Percentiles rank a stretch among this genome's conserved stretches.
phyloP scores from a whole-genome alignment of 331 rosid species.

The Telfairia occidentalis region DNA sequence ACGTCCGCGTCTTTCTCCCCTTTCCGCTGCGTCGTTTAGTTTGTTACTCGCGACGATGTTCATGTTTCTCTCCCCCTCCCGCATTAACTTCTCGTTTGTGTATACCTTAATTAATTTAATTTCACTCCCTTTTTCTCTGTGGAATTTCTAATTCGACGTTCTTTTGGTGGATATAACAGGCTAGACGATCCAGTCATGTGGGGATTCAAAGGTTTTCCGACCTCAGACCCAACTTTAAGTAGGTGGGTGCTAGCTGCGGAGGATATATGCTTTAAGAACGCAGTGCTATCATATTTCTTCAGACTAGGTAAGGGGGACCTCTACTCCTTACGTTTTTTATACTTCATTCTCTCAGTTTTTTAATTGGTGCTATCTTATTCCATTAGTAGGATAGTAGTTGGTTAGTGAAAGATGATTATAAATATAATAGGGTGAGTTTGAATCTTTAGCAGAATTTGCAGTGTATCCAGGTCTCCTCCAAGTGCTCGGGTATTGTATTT shows the following conservation, averaged over 20 bases:
- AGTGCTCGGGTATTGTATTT: not conserved
- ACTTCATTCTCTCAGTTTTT: not conserved
- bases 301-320: conserved; percentile 40
- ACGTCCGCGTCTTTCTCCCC: conserved; percentile 29
- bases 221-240: conserved; percentile 29
- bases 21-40: not conserved
- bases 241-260: conserved; percentile 81
- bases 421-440: not conserved
- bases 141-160: not conserved
- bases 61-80: not conserved
- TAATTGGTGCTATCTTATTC: not conserved
- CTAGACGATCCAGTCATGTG: conserved; percentile 82
- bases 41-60: not conserved
- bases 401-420: not conserved
- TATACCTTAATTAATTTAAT: not conserved
- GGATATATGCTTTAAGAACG: conserved; percentile 66
- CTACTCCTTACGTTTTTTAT: not conserved
- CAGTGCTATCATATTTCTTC: conserved; percentile 47
- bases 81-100: not conserved
- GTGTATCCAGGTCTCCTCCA: too few relatives aligned
- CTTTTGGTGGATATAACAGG: conserved; percentile 18
- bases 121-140: not conserved
- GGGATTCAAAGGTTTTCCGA: conserved; percentile 79
- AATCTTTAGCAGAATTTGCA: too few relatives aligned
- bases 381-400: not conserved